Conservation (phyloP, 208 protist species). For the Crithidia sp. region DNA sequence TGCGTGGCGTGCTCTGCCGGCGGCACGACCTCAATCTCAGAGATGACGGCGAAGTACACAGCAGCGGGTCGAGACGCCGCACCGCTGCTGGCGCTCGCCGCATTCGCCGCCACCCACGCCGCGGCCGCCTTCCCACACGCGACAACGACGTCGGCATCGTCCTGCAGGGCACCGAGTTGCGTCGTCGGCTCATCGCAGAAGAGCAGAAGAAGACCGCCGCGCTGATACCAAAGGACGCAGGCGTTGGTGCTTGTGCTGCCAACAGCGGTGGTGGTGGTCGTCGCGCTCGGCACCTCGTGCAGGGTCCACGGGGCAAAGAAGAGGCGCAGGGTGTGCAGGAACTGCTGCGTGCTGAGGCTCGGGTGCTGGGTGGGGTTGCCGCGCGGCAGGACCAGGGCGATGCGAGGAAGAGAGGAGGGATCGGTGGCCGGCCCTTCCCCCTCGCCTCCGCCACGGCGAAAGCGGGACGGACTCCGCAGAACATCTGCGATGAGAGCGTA, state of each 20-base stretch:
- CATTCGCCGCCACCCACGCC: constrained; percentile 44
- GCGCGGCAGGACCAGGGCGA: constrained; percentile 54
- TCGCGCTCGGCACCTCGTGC: constrained; percentile 34
- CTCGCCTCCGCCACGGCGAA: neutral
- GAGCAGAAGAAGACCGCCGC: constrained; percentile 67
- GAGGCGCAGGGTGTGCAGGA: constrained; percentile 44
- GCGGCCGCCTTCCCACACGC: constrained; percentile 64
- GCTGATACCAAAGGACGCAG: constrained; percentile 48
- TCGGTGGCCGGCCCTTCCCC: neutral
- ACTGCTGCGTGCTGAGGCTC: constrained; percentile 38
- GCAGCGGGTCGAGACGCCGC: neutral
- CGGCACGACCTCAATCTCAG: constrained; percentile 52
- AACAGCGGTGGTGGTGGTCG: constrained; percentile 8
- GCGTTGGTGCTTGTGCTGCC: constrained; percentile 9
- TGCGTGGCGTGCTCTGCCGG: constrained; percentile 27
- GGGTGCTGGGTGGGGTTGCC: constrained; percentile 48
- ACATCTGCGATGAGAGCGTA: constrained; percentile 58
- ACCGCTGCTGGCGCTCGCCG: neutral
- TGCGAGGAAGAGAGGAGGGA: constrained; percentile 31
- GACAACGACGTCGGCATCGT: constrained; percentile 71
- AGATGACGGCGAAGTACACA: constrained; percentile 50
- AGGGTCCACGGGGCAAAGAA: constrained; percentile 62
- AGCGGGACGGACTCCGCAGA: constrained; percentile 19
- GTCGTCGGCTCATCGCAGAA: constrained; percentile 60
- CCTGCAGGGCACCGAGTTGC: constrained; percentile 49